These are phyloP conservation scores for Aleurites moluccanus DNA, from an alignment of 441 rosid genomes.

Conservation along the genomic window DNA sequence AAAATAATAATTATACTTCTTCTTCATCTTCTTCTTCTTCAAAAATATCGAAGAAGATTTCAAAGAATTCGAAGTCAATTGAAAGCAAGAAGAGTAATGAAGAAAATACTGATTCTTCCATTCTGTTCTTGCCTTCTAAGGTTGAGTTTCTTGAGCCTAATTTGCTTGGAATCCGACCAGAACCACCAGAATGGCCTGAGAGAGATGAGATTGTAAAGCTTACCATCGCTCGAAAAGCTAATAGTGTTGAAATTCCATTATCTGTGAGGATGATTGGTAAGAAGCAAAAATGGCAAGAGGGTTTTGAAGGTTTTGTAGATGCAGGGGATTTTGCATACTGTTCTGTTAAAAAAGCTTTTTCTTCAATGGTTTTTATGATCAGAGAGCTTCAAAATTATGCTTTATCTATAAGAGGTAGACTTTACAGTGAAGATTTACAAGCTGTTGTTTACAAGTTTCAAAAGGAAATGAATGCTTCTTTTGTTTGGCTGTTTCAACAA, in stretches of 20 bases:
- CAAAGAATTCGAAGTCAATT: slow-evolving; percentile 2
- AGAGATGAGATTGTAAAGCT: slow-evolving; percentile 41
- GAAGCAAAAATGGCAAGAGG: slow-evolving; percentile 48
- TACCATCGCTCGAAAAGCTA: slow-evolving; percentile 55
- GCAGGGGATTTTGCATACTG: slow-evolving; percentile 49
- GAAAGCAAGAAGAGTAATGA: slow-evolving; percentile 8
- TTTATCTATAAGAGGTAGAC: slow-evolving; percentile 38
- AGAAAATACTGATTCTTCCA: slow-evolving; percentile 17
- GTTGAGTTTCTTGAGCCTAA: slow-evolving; percentile 46
- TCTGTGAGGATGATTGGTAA: slow-evolving; percentile 61
- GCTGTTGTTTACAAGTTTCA: slow-evolving; percentile 41
- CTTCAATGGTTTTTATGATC: slow-evolving; percentile 67
- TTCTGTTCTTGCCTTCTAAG: slow-evolving; percentile 36
- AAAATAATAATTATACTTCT: neutral
- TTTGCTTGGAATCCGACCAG: slow-evolving; percentile 37
- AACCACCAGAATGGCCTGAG: slow-evolving; percentile 61
- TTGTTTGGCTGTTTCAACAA: slow-evolving; percentile 74
- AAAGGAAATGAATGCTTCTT: slow-evolving; percentile 56
- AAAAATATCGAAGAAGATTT: slow-evolving; percentile 12
- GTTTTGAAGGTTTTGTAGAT: slow-evolving; percentile 42
- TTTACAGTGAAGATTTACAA: slow-evolving; percentile 42
- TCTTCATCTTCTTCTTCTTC: neutral
- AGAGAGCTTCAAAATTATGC: slow-evolving; percentile 66
- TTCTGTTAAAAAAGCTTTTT: slow-evolving; percentile 63
- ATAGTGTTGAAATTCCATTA: slow-evolving; percentile 54